phyloP scores from a whole-genome alignment of 2,329 filamentous ascomycete genomes.

The Microsporum audouinii region DNA sequence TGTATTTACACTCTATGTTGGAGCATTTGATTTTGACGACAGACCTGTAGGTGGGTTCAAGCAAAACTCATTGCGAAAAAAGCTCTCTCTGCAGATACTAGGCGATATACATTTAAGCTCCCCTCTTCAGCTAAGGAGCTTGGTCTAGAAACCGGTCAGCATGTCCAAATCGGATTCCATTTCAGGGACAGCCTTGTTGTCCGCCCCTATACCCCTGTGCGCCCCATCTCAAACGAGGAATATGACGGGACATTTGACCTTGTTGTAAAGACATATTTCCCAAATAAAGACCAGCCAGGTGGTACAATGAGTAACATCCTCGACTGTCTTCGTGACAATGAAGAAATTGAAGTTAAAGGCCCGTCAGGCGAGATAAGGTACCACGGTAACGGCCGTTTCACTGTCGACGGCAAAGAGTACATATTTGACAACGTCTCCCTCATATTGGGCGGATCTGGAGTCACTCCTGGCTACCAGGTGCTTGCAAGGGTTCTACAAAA shows the following conservation, averaged over 20 bases:
- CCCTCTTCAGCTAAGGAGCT: constrained; percentile 32
- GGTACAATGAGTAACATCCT: constrained; percentile 46
- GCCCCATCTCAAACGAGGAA: constrained; percentile 27
- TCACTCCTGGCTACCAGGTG: constrained; percentile 43
- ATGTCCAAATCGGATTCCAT: constrained; percentile 44
- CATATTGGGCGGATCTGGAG: constrained; percentile 41
- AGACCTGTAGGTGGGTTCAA: constrained; percentile 31
- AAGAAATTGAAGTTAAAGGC: constrained; percentile 42
- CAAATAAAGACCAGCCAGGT: constrained; percentile 37
- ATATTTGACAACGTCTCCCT: constrained; percentile 38
- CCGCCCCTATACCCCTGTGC: constrained; percentile 41
- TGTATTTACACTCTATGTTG: neutral
- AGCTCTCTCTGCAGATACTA: constrained; percentile 35
- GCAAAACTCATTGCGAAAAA: constrained; percentile 32
- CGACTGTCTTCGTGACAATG: constrained; percentile 39
- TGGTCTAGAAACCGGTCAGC: constrained; percentile 42
- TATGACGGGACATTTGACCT: constrained; percentile 39
- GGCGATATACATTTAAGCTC: constrained; percentile 38
- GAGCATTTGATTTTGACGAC: neutral
- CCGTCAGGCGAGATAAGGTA: constrained; percentile 43
- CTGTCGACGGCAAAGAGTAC: constrained; percentile 32
- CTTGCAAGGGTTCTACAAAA: constrained; percentile 34
- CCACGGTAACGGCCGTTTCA: constrained; percentile 37
- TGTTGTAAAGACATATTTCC: constrained; percentile 43
- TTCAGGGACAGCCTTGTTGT: constrained; percentile 42